Percentiles rank a stretch among this genome's conserved stretches.
phyloP scores from a whole-genome alignment of 768 basidiomycete species.

The Suillus plorans region DNA sequence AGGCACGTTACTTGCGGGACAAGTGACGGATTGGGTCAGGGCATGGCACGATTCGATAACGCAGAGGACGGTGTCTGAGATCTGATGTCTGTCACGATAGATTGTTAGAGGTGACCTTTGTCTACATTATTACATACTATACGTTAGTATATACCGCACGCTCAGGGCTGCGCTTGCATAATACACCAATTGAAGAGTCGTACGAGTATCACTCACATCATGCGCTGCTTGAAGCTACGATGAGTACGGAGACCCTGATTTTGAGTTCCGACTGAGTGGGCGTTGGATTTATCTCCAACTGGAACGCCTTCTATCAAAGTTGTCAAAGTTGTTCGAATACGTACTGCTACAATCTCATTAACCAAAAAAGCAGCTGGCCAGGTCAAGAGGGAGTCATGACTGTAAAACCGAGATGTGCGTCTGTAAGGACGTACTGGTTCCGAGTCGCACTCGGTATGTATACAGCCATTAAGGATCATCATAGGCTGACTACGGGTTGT shows the following conservation, averaged over 20 bases:
- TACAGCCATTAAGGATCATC: not conserved
- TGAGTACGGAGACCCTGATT: not conserved
- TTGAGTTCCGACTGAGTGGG: not conserved
- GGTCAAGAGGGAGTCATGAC: not conserved
- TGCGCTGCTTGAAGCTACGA: not conserved
- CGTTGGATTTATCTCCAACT: not conserved
- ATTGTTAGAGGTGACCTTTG: not conserved
- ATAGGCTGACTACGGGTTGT: not conserved
- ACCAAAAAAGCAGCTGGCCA: no score
- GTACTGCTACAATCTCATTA: not conserved
- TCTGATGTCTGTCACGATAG: not conserved
- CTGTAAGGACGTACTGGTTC: not conserved
- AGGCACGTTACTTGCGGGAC: slow-evolving; percentile 45
- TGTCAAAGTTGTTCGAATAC: not conserved
- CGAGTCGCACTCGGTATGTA: not conserved
- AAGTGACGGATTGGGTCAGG: slow-evolving; percentile 51
- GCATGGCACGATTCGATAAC: slow-evolving; percentile 6
- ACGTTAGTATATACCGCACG: not conserved
- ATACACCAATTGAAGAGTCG: not conserved
- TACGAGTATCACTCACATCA: not conserved
- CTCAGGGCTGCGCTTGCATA: not conserved
- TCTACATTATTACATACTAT: not conserved
- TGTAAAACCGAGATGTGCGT: not conserved
- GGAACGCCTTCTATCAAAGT: not conserved
- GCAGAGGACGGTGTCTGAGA: not conserved